Percentiles rank a stretch among this genome's conserved stretches.
These are phyloP conservation scores for Picocystis salinarum DNA, from an alignment of 139 green algal species.

Conservation along the genomic window DNA sequence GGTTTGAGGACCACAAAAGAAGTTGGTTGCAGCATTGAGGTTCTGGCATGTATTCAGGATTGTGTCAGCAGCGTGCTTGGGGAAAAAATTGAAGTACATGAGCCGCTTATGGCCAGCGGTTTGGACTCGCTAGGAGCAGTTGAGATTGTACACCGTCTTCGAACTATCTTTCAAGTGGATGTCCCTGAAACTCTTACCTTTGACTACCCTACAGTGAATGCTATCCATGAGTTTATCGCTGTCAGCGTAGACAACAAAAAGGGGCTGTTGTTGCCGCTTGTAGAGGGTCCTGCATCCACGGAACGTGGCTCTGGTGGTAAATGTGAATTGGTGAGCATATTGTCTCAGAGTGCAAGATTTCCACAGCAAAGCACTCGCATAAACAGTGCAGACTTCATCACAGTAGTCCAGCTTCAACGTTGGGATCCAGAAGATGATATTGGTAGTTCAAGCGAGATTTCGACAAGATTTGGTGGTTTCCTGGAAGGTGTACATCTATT, in stretches of 20 bases:
- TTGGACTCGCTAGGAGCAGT: constrained; percentile 58
- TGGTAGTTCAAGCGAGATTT: constrained; percentile 3
- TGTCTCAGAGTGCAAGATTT: too few species aligned
- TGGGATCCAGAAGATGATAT: not conserved
- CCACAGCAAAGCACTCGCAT: too few species aligned
- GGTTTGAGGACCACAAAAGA: too few species aligned
- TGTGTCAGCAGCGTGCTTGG: constrained; percentile 26
- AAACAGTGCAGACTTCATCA: too few species aligned
- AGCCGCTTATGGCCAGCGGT: constrained; percentile 50
- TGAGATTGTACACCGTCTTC: constrained; percentile 42
- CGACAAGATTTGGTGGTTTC: constrained; percentile 39
- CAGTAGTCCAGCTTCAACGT: not conserved
- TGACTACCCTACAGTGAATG: constrained; percentile 14
- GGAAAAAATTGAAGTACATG: constrained; percentile 12
- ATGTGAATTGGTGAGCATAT: too few species aligned
- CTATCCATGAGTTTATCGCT: not conserved
- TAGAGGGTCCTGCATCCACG: too few species aligned
- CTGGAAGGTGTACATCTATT: constrained; percentile 42
- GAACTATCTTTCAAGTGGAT: constrained; percentile 6
- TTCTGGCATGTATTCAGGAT: too few species aligned
- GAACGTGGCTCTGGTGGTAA: too few species aligned
- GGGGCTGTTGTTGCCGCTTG: too few species aligned
- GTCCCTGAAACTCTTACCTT: constrained; percentile 15
- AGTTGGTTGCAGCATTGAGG: too few species aligned
- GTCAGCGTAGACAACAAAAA: too few species aligned